Percentiles rank a stretch among this genome's conserved stretches.
Conservation (phyloP, 352 stramenopile genomes). For the Phytophthora aleatoria region DNA sequence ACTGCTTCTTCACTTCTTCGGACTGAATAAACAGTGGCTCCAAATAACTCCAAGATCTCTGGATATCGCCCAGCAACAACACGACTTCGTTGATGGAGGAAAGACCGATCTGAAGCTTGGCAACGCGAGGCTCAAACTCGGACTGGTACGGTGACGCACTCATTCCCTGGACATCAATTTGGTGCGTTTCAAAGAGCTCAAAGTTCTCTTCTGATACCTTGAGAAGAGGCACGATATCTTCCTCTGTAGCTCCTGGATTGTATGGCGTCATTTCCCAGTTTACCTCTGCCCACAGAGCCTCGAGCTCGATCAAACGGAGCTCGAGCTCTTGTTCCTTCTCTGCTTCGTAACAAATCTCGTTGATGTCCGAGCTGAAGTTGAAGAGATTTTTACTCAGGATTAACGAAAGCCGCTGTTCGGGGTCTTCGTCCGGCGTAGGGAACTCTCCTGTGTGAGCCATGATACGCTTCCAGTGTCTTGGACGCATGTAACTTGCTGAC, state of each 20-base stretch:
- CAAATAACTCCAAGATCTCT: constrained; percentile 96
- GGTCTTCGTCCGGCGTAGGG: constrained; percentile 92
- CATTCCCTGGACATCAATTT: constrained; percentile 97
- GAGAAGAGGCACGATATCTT: constrained; percentile 89
- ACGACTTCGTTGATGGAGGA: constrained; percentile 94
- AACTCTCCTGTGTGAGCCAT: constrained; percentile 91
- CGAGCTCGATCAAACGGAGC: constrained; percentile 89
- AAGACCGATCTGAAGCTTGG: constrained; percentile 86
- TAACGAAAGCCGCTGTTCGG: constrained; percentile 88
- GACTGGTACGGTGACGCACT: constrained; percentile 94
- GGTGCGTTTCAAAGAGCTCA: constrained; percentile 96
- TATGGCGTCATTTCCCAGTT: constrained; percentile 95
- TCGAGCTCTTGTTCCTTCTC: constrained; percentile 97
- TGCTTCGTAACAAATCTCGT: constrained; percentile 96
- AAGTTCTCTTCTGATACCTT: constrained; percentile 97
- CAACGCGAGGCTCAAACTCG: constrained; percentile 94
- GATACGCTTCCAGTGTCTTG: constrained; percentile 94
- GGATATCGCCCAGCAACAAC: constrained; percentile 94
- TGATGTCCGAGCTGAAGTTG: constrained; percentile 94
- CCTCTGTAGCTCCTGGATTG: constrained; percentile 75
- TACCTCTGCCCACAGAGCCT: constrained; percentile 91
- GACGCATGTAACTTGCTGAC: constrained; percentile 90
- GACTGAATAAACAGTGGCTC: constrained; percentile 96
- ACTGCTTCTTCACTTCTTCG: constrained; percentile 96
- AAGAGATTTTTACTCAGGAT: constrained; percentile 94